Base-by-base conservation (phyloP, 108 stramenopile species). In the Fragilaria radians region DNA sequence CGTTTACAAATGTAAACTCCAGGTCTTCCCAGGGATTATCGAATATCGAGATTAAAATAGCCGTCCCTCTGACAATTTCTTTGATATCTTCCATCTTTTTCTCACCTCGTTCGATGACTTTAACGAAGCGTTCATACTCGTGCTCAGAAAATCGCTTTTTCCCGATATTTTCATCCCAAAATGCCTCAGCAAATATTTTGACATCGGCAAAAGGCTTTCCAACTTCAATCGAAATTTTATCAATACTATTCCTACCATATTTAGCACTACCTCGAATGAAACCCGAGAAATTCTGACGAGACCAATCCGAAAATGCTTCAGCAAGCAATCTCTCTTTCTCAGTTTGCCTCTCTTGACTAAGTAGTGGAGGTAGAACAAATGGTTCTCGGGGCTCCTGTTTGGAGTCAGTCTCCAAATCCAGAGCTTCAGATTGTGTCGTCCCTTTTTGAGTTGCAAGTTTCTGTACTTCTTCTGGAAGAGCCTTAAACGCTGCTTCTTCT, bases 221-320 rank as follows among this genome's bases (percentile, higher is more conserved):
- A 4, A 89, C 78, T 48, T 93, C 88, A 48, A 65, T 52, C 46
- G 88, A 85, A 59, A 89, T 89, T 45, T 86, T 87, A 11, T 46
- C 64, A 14, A 64, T 29, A 19, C 69, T 59, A 4, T 52, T 32
- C 7, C 81, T 72, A 31, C 85, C 81, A 65, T 77, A 73, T 29
- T 70, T 67, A 17, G 79, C 81, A 46, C 85, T 80, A 22, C 78
- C 81, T 62, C 82, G 84, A 28, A 94, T 71, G 66, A 95, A 96
- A 5, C 79, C 68, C 30, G 77, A 66, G 63, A 85, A 96, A 68
- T 98, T 82, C 28, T 75, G 68, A 31, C 93, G 73, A 22, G 62
- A 85, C 98, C 98, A 98, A 55, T 78, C 70, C 23, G 70, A 63
- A 65, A 97, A 98, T 26, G 93, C 96, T 59, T 91, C 89, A 4